Conservation (phyloP, 495 filamentous ascomycete species). For the Daldinia loculata region DNA sequence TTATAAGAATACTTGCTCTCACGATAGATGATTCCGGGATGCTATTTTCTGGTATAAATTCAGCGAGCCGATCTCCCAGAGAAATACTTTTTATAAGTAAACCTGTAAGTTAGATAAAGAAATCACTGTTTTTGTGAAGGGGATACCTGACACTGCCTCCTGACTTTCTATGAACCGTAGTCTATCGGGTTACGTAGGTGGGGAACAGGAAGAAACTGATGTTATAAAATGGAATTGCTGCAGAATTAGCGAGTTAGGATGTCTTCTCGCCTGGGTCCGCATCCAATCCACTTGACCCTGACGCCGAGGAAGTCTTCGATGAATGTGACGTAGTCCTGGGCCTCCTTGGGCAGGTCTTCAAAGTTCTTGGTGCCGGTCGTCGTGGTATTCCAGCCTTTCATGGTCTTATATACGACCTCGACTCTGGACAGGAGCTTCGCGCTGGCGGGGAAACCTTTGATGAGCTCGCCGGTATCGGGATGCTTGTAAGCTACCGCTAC, state of each 20-base stretch:
- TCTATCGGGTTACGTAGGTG: neutral
- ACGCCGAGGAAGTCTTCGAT: conserved; percentile 76
- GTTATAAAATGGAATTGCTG: neutral
- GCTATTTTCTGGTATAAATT: neutral
- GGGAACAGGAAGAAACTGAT: neutral
- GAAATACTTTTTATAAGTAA: neutral
- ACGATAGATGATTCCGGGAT: conserved; percentile 7
- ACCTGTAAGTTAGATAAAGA: neutral
- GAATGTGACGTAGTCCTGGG: conserved; percentile 77
- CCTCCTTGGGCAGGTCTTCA: conserved; percentile 76
- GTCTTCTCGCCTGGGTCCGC: conserved; percentile 73
- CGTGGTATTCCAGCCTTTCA: conserved; percentile 79
- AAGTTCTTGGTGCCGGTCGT: conserved; percentile 58
- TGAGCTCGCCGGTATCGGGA: conserved; percentile 44
- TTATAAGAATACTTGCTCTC: conserved; percentile 27
- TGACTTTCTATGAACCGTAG: neutral
- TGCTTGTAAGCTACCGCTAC: conserved; percentile 76
- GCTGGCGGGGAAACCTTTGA: conserved; percentile 53
- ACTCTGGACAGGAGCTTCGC: conserved; percentile 49
- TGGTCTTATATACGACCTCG: conserved; percentile 73
- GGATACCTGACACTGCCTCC: neutral
- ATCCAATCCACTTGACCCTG: conserved; percentile 78
- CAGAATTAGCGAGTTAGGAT: conserved; percentile 35
- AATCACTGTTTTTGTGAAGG: neutral
- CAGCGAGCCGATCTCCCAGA: no score